These are phyloP conservation scores for Macrotyloma uniflorum DNA, from an alignment of 306 rosid genomes.

Conservation along the genomic window DNA sequence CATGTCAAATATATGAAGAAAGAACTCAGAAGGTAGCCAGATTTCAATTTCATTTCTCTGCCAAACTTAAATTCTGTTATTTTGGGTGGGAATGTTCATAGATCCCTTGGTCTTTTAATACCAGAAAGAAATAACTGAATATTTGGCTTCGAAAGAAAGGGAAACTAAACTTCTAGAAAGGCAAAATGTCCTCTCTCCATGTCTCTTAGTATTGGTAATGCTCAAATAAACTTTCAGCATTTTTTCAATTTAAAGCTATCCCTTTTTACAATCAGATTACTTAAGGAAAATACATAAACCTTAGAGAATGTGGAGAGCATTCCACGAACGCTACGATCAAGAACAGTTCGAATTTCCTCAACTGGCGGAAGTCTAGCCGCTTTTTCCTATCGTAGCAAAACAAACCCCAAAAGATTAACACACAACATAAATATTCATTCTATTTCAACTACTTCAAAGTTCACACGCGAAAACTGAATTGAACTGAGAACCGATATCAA, in stretches of 20 bases:
- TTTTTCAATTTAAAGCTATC: background rate
- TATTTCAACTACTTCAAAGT: background rate
- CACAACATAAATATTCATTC: background rate
- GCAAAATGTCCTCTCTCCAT: background rate
- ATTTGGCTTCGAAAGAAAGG: conserved; percentile 7
- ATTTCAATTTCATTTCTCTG: conserved; percentile 27
- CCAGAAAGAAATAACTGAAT: background rate
- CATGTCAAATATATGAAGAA: conserved; percentile 18
- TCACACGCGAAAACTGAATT: background rate
- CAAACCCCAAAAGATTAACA: background rate
- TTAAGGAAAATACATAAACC: conserved; percentile 50
- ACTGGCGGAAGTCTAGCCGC: conserved; percentile 78
- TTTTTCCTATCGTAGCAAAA: conserved; percentile 63
- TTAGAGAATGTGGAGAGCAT: conserved; percentile 81
- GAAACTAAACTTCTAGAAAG: conserved; percentile 11
- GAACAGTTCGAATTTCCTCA: conserved; percentile 78
- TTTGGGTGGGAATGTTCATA: conserved; percentile 7
- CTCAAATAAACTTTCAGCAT: conserved; percentile 8
- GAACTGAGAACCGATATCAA: background rate
- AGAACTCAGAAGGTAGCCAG: background rate
- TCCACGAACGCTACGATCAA: conserved; percentile 76
- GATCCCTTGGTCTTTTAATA: background rate
- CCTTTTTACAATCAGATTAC: background rate
- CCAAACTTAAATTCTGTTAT: background rate
- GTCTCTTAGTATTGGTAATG: background rate